Conservation (phyloP, 2,329 filamentous ascomycete genomes). For the Alternaria consortialis region DNA sequence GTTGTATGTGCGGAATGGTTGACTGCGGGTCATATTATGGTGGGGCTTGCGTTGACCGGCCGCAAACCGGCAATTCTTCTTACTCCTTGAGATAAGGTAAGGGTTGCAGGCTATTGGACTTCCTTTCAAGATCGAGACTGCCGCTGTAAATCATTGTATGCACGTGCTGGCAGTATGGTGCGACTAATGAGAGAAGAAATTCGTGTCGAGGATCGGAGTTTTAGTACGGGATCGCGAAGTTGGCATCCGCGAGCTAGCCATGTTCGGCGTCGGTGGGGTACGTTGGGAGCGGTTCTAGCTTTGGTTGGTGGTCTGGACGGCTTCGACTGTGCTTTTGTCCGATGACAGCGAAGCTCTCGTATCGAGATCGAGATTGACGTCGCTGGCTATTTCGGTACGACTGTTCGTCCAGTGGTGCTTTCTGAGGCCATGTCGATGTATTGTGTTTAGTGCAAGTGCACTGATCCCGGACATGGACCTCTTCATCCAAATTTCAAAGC, state of each 20-base stretch:
- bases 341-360: not conserved
- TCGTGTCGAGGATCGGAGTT: constrained; percentile 13
- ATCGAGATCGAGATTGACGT: not conserved
- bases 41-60: not conserved
- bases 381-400: too few species aligned
- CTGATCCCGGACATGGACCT: constrained; percentile 41
- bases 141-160: constrained; percentile 6
- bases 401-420: not conserved
- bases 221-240: constrained; percentile 9
- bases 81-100: not conserved
- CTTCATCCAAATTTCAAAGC: constrained; percentile 35
- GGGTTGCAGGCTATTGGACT: not conserved
- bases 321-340: not conserved
- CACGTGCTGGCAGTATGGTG: not conserved
- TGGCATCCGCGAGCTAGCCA: not conserved
- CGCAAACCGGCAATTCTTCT: not conserved
- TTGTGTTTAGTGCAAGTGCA: constrained; percentile 33
- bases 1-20: not conserved
- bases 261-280: not conserved
- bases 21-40: not conserved
- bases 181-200: constrained; percentile 1
- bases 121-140: constrained; percentile 2
- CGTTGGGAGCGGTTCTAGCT: not conserved
- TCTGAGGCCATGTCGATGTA: constrained; percentile 10
- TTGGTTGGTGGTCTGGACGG: not conserved